Conservation (phyloP, 176 grass and related monocot species). For the Urochloa ruziziensis region DNA sequence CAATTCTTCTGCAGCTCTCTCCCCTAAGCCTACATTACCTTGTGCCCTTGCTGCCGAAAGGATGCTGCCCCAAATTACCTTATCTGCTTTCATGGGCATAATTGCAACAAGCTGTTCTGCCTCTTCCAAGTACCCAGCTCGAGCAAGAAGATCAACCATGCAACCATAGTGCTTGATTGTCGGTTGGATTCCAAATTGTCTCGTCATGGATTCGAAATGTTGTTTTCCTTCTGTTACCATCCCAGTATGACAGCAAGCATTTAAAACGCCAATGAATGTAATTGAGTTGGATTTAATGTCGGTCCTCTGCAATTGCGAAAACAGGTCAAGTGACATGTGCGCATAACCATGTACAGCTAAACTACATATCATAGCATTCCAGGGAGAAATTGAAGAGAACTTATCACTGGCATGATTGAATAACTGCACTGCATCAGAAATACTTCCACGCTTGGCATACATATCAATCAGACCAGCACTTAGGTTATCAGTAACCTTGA, state of each 20-base stretch:
- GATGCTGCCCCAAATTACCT: slow-evolving; percentile 71
- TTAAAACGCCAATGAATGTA: slow-evolving; percentile 64
- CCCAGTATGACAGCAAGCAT: slow-evolving; percentile 69
- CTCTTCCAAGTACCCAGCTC: slow-evolving; percentile 78
- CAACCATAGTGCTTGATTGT: slow-evolving; percentile 92
- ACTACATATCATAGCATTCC: slow-evolving; percentile 79
- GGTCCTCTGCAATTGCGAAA: slow-evolving; percentile 48
- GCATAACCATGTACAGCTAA: slow-evolving; percentile 81
- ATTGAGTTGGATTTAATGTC: slow-evolving; percentile 62
- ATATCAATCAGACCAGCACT: slow-evolving; percentile 68
- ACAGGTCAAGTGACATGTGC: slow-evolving; percentile 46
- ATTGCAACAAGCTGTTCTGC: slow-evolving; percentile 45
- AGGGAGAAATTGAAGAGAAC: slow-evolving; percentile 57
- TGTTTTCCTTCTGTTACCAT: slow-evolving; percentile 46
- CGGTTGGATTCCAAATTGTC: slow-evolving; percentile 51
- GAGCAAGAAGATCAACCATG: slow-evolving; percentile 78
- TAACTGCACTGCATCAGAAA: slow-evolving; percentile 43
- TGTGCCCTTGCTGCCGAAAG: slow-evolving; percentile 65
- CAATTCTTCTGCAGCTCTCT: slow-evolving; percentile 59
- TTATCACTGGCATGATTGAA: slow-evolving; percentile 42
- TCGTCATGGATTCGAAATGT: slow-evolving; percentile 60
- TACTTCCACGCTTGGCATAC: slow-evolving; percentile 69
- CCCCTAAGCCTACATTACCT: slow-evolving; percentile 59
- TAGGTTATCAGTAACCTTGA: slow-evolving; percentile 55
- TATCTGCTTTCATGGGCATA: slow-evolving; percentile 81